Percentiles rank a stretch among this genome's conserved stretches.
phyloP scores from a whole-genome alignment of 2,329 filamentous ascomycete genomes.

The Stachybotrys echinatus region DNA sequence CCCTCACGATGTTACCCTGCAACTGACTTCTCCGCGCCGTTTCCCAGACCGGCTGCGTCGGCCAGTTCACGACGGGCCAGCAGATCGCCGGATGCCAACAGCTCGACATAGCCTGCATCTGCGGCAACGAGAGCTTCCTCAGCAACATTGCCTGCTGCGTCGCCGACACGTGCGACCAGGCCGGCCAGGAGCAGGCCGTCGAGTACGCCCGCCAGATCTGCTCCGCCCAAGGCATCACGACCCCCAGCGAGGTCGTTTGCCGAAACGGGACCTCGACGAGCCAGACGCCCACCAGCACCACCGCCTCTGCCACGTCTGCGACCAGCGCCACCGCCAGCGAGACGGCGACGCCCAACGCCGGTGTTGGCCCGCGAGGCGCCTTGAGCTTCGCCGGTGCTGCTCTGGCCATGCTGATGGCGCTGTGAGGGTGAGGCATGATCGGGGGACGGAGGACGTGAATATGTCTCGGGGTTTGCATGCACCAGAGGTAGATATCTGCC shows the following conservation, averaged over 20 bases:
- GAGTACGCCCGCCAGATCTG: slow-evolving; percentile 32
- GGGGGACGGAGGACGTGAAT: no score
- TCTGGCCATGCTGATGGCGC: slow-evolving; percentile 20
- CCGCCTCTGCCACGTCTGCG: slow-evolving; percentile 2
- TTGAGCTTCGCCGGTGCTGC: slow-evolving; percentile 16
- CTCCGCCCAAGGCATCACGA: slow-evolving; percentile 25
- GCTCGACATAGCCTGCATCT: slow-evolving; percentile 35
- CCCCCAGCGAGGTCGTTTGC: slow-evolving; percentile 32
- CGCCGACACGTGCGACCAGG: slow-evolving; percentile 22
- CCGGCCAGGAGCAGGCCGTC: slow-evolving; percentile 27
- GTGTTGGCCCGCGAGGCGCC: slow-evolving; percentile 2
- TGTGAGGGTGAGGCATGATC: slow-evolving; percentile 10
- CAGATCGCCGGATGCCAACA: slow-evolving; percentile 31
- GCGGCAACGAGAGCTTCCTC: slow-evolving; percentile 34
- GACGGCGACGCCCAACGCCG: slow-evolving; percentile 3
- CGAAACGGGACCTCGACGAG: neutral
- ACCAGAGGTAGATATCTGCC: no score
- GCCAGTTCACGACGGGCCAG: slow-evolving; percentile 23
- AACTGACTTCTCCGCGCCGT: neutral
- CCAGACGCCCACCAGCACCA: slow-evolving; percentile 1
- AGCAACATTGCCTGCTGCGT: slow-evolving; percentile 36
- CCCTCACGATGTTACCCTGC: no score
- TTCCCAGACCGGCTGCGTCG: slow-evolving; percentile 25
- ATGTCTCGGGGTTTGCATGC: no score
- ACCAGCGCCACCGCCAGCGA: neutral